Base-by-base conservation (phyloP, 2,329 filamentous ascomycete genomes). In the Camillea tinctor region DNA sequence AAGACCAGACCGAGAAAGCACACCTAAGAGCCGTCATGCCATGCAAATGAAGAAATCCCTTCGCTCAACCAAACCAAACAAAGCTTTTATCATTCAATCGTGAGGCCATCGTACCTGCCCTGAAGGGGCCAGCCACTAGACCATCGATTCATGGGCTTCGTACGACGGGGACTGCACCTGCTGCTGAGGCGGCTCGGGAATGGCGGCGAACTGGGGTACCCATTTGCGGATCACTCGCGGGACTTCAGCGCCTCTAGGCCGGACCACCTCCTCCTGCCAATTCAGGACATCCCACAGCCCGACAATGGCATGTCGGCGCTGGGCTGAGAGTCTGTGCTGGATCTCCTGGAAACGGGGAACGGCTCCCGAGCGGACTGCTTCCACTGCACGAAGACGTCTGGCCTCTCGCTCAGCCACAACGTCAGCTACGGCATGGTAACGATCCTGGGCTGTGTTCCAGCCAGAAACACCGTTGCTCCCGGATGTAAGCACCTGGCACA, bases 401-500 rank as follows among this genome's bases (percentile, higher is more conserved):
- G 75, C 75, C 73, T 89, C 87, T 19, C 87, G 82, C 71, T 87
- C 86, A 2, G 76, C 73, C 1, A 88, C 77, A 1, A 85, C 79
- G 9, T 76, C 75, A 24, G 76, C 74, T 54, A 86, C 79, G 17
- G 82, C 77, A 8, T 78, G 78, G 59, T 80, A 77, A 20, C 83
- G 77, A 23, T 79, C 72, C 59, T 80, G 76, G 1, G 76, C 74
- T 48, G 75, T 81, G 23, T 80, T 77, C 79, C 81, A 84, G 21
- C 78, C 81, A n/a, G 77, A 77, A 26, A 77, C 74, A 50, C 83
- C 84, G 8, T 87, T 79, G 23, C 79, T 79, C 13, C 78, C 80
- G 55, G 86, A 85, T 66, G 90, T 88, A 36, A 93, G 78, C 1
- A 91, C 75, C 60, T 81, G 80, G 73, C 89, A 88, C 22, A 93